These are phyloP conservation scores for Arabidopsis arenosa DNA, from an alignment of 345 rosid genomes.

Conservation along the genomic window DNA sequence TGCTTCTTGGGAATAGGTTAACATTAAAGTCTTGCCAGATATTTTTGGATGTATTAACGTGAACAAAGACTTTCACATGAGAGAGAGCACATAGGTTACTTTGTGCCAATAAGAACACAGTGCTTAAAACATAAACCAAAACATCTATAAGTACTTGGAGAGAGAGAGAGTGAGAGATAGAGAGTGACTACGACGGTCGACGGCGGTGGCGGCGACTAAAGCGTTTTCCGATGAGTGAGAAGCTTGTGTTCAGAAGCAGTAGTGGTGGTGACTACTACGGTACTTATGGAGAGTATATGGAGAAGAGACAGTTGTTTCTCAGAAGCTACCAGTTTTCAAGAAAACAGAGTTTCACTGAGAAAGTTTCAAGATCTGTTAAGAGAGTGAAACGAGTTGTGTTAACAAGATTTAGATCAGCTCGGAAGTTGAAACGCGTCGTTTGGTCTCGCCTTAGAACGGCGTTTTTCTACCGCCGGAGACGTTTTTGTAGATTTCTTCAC, in stretches of 20 bases:
- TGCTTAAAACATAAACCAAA: conserved; percentile 1
- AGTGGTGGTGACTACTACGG: not conserved
- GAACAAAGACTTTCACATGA: conserved; percentile 18
- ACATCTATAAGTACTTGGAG: not conserved
- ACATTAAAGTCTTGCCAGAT: conserved; percentile 19
- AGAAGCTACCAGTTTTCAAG: conserved; percentile 81
- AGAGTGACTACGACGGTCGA: not conserved
- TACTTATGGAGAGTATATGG: conserved; percentile 50
- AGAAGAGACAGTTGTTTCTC: conserved; percentile 80
- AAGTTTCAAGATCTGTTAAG: conserved; percentile 49
- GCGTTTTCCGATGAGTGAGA: conserved; percentile 37
- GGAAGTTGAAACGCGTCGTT: conserved; percentile 54
- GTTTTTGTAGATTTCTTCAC: conserved; percentile 58
- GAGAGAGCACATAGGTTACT: not conserved
- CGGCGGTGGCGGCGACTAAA: no score
- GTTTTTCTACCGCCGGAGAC: conserved; percentile 51
- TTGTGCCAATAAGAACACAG: conserved; percentile 18
- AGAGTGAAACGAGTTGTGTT: conserved; percentile 56
- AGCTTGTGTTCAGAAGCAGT: conserved; percentile 20
- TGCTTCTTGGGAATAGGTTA: conserved; percentile 32
- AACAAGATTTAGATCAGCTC: conserved; percentile 54
- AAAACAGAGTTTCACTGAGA: conserved; percentile 58
- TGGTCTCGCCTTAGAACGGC: conserved; percentile 58
- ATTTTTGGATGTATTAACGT: conserved; percentile 12
- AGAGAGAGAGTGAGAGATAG: conserved; percentile 10